Percentiles rank a stretch among this genome's conserved stretches.
These are phyloP conservation scores for Phytopythium delawarense DNA, from an alignment of 352 stramenopile species.

Conservation along the genomic window DNA sequence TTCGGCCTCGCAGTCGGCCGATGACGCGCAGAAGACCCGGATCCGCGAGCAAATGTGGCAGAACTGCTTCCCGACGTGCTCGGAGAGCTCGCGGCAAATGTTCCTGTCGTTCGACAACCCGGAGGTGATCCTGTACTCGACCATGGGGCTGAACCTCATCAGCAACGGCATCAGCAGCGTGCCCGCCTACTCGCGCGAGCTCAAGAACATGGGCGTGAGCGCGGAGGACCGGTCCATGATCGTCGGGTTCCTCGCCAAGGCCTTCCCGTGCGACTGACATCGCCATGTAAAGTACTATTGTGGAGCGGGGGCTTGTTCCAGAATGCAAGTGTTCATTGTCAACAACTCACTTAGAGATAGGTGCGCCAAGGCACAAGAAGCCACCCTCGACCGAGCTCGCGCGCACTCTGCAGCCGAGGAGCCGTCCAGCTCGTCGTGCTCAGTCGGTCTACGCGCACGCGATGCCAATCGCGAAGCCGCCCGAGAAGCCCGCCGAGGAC, in stretches of 20 bases:
- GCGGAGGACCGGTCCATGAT: slow-evolving; percentile 74
- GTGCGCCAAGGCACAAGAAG: background rate
- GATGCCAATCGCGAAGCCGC: slow-evolving; percentile 70
- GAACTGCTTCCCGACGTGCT: slow-evolving; percentile 78
- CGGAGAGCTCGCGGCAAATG: slow-evolving; percentile 59
- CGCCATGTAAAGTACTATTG: background rate
- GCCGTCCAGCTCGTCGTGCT: background rate
- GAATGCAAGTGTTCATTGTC: slow-evolving; percentile 3
- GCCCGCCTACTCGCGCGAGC: slow-evolving; percentile 72
- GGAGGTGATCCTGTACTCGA: slow-evolving; percentile 77
- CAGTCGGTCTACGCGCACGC: slow-evolving; percentile 37
- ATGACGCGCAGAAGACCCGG: slow-evolving; percentile 37
- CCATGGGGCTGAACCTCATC: slow-evolving; percentile 80
- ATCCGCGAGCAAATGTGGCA: slow-evolving; percentile 76
- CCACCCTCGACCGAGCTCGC: background rate
- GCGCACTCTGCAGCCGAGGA: background rate
- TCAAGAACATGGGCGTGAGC: slow-evolving; percentile 70
- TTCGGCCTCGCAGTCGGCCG: slow-evolving; percentile 18
- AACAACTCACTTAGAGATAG: background rate
- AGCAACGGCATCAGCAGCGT: slow-evolving; percentile 83
- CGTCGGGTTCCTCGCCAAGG: slow-evolving; percentile 68
- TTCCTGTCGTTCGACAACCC: slow-evolving; percentile 73
- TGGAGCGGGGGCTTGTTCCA: background rate
- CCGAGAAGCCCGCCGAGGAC: slow-evolving; percentile 75
- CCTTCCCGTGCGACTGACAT: slow-evolving; percentile 61